Evolutionary conservation across 257 asterid genomes (phyloP).

Genomic region (Thymus quinquecostatus): DNA sequence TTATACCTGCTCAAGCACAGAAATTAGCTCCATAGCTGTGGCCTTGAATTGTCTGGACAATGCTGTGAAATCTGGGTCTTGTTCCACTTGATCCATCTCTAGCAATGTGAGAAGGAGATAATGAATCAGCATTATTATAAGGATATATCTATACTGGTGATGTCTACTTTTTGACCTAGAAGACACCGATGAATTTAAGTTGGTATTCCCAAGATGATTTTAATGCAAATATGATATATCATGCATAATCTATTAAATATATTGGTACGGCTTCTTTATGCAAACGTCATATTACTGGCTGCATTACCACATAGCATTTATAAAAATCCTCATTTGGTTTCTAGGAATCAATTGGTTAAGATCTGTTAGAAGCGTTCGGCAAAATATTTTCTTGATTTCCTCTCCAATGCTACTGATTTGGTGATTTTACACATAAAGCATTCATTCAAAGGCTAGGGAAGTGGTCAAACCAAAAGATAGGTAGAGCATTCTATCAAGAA

Average conservation of each 20-base stretch:
- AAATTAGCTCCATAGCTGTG: slow-evolving; percentile 89
- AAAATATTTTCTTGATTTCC: no score
- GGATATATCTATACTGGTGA: slow-evolving; percentile 25
- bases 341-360: neutral
- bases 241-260: slow-evolving; percentile 2
- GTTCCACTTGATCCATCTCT: slow-evolving; percentile 97
- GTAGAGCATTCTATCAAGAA: slow-evolving; percentile 10
- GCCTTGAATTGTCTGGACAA: slow-evolving; percentile 96
- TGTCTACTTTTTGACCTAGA: slow-evolving; percentile 22
- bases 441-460: slow-evolving; percentile 6
- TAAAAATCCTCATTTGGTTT: slow-evolving; percentile 2
- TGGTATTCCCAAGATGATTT: slow-evolving; percentile 16
- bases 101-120: slow-evolving; percentile 37
- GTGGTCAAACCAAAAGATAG: neutral
- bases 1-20: slow-evolving; percentile 94
- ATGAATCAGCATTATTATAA: slow-evolving; percentile 37
- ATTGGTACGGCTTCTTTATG: neutral
- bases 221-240: slow-evolving; percentile 22
- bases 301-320: slow-evolving; percentile 5
- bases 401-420: slow-evolving; percentile 3
- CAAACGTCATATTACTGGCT: neutral
- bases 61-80: slow-evolving; percentile 87
- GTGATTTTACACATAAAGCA: neutral
- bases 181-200: slow-evolving; percentile 25
- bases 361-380: no score